Percentiles rank a stretch among this genome's conserved stretches.
These are phyloP conservation scores for Pythium aquatile DNA, from an alignment of 352 stramenopile genomes.

Conservation along the genomic window DNA sequence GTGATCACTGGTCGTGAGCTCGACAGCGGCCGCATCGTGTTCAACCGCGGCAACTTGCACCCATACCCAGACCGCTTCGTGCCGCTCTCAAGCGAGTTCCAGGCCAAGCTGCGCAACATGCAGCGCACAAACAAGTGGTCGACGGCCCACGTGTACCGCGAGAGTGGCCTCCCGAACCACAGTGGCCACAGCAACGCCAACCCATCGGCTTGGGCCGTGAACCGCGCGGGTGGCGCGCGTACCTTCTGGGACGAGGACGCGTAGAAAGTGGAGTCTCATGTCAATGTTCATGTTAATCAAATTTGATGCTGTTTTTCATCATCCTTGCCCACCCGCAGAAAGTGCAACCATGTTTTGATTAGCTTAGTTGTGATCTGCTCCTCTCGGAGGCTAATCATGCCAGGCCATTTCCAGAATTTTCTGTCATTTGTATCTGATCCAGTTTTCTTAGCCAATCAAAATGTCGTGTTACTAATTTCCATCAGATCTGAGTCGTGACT, in stretches of 20 bases:
- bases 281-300: background rate
- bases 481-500: constrained; percentile 3
- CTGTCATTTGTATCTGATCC: background rate
- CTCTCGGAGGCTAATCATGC: background rate
- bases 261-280: background rate
- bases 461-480: background rate
- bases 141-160: constrained; percentile 44
- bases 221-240: constrained; percentile 15
- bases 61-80: constrained; percentile 38
- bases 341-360: background rate
- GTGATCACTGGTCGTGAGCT: constrained; percentile 46
- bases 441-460: background rate
- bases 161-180: constrained; percentile 35
- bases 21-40: constrained; percentile 34
- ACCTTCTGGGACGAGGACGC: constrained; percentile 25
- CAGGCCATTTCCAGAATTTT: constrained; percentile 1
- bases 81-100: constrained; percentile 12
- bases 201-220: constrained; percentile 34
- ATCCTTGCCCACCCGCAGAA: background rate
- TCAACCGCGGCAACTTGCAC: constrained; percentile 66
- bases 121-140: constrained; percentile 16
- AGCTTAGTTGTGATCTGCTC: background rate
- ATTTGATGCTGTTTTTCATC: no score
- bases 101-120: constrained; percentile 14
- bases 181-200: constrained; percentile 45